Evolutionary conservation across 306 rosid genomes (phyloP).

Genomic region (Cotoneaster glaucophyllus): DNA sequence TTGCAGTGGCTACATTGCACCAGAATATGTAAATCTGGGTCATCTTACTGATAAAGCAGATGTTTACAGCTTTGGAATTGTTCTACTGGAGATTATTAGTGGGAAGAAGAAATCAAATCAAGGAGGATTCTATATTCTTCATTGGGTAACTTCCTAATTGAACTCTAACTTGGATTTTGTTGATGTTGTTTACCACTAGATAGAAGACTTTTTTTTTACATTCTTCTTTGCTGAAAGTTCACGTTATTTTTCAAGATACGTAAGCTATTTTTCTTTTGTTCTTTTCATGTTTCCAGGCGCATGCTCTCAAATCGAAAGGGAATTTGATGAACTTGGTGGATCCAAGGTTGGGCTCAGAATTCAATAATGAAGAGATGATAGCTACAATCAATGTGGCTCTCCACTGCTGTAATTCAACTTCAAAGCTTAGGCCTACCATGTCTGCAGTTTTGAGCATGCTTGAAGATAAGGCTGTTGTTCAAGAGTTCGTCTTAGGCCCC

Average conservation of each 20-base stretch:
- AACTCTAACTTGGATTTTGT: neutral
- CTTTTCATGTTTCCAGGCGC: too few relatives aligned
- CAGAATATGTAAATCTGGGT: fast-evolving
- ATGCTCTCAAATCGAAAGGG: too few relatives aligned
- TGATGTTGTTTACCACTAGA: too few relatives aligned
- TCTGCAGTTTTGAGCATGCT: conserved; percentile 27
- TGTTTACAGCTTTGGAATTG: too few relatives aligned
- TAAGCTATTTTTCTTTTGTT: too few relatives aligned
- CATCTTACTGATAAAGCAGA: too few relatives aligned
- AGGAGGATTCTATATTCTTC: conserved; percentile 2
- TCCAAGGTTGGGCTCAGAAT: too few relatives aligned
- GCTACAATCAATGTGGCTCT: conserved; percentile 37
- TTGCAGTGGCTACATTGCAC: neutral
- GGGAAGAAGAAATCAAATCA: neutral
- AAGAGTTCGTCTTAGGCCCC: conserved; percentile 10
- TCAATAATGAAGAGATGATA: conserved; percentile 10
- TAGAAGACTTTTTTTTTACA: too few relatives aligned
- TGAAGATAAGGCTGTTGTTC: conserved; percentile 18
- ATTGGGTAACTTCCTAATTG: conserved; percentile 17
- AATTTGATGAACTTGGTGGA: too few relatives aligned
- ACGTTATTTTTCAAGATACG: too few relatives aligned
- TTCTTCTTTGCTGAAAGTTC: too few relatives aligned
- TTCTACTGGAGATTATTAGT: too few relatives aligned
- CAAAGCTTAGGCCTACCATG: conserved; percentile 35
- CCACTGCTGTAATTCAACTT: conserved; percentile 23